phyloP scores from a whole-genome alignment of 805 yeast genomes.

The Sungouiella blattae region DNA sequence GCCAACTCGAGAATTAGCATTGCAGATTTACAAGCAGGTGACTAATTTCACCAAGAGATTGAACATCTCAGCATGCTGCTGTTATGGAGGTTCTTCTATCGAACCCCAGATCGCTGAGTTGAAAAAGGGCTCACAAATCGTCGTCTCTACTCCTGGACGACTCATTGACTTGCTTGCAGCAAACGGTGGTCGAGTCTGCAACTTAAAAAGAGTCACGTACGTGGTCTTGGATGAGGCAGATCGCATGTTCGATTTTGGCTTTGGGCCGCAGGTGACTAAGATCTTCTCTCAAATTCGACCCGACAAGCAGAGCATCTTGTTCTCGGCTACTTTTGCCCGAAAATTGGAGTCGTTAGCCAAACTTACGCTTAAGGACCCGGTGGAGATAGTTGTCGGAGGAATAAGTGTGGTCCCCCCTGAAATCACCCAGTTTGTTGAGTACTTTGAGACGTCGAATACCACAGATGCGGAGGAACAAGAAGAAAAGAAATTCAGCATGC shows the following conservation, averaged over 20 bases:
- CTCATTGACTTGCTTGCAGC: conserved; percentile 84
- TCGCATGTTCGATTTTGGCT: conserved; percentile 94
- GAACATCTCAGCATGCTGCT: conserved; percentile 60
- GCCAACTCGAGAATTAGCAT: conserved; percentile 90
- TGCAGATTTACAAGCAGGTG: conserved; percentile 74
- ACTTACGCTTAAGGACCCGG: conserved; percentile 58
- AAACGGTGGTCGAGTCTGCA: conserved; percentile 73
- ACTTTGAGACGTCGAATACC: conserved; percentile 42
- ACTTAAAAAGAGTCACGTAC: conserved; percentile 66
- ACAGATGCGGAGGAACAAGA: conserved; percentile 22
- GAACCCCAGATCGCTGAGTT: conserved; percentile 77
- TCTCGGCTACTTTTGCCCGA: conserved; percentile 90
- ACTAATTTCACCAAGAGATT: conserved; percentile 51
- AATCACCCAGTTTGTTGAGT: conserved; percentile 66
- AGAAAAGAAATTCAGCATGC: conserved; percentile 46
- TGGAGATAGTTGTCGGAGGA: conserved; percentile 78
- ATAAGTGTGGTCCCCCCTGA: conserved; percentile 78
- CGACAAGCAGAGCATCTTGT: conserved; percentile 83
- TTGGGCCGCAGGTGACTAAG: conserved; percentile 90
- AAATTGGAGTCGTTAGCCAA: conserved; percentile 75
- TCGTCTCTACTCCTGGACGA: conserved; percentile 95
- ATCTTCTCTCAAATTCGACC: conserved; percentile 75
- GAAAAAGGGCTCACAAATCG: conserved; percentile 71
- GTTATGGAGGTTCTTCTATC: conserved; percentile 88
- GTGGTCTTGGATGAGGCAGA: conserved; percentile 96